Evolutionary conservation across 148 eudicot genomes (phyloP), one percentile per base, ranked within the genome.

Genomic region (Vaccinium macrocarpon): DNA sequence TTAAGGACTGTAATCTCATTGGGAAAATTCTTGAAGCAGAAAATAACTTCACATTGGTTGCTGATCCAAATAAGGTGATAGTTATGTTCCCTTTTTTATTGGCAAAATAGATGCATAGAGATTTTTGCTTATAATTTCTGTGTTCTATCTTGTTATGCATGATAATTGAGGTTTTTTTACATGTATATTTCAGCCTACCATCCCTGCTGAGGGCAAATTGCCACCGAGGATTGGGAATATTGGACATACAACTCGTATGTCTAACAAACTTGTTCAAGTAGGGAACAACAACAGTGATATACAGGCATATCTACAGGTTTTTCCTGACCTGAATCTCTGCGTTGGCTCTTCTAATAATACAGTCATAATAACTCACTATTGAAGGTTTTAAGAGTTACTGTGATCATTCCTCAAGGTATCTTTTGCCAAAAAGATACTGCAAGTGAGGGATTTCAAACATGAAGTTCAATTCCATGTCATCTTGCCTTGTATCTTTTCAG

Each of bases 181-280:
- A 59, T 82, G 55, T 51, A 14, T 88, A 56, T 89, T 91, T 93
- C 95, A 97, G 99, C 95, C 96, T 61, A 90, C 99, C 27, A 85
- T 92, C 50, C 82, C 93, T 68, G 88, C 82, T 46, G 95, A 91
- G 84, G 99, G 91, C 64, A 93, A 90, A 83, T 55, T 86, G 35
- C 90, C 93, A 27, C 95, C 94, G 15, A 93, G 95, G 91, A 90
- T 93, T 52, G 99, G 99, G 71, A 92, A 90, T 85, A 93, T 93
- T 88, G 99, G 99, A 80, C 99, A 97, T 87, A 66, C 93, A 79
- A 97, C 99, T 57, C 98, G 94, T 35, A 95, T 97, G 87, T 92
- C 96, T 68, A 97, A 95, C 93, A 97, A 94, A 86, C 93, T 97
- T 84, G 88, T 94, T 74, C 93, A 90, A 88, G 76, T 90, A 78